Percentiles rank a stretch among this genome's conserved stretches.
Conservation (phyloP, 2,329 filamentous ascomycete species). For the Aspergillus awamori region DNA sequence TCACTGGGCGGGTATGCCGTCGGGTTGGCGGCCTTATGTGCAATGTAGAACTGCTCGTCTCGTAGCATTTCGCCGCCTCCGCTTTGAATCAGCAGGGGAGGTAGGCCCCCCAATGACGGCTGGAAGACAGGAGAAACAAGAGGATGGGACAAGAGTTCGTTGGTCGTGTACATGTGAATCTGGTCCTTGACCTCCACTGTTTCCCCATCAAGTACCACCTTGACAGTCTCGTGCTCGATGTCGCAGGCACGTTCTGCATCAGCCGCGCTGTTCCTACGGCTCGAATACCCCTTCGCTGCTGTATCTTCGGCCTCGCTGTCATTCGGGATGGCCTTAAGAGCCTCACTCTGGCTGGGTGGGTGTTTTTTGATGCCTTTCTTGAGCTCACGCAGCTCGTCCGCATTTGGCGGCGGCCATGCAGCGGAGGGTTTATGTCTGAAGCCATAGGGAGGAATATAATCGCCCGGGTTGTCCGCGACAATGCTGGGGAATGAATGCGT, state of each 20-base stretch:
- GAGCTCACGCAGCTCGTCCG: conserved; percentile 66
- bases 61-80: conserved; percentile 87
- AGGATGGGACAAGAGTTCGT: conserved; percentile 81
- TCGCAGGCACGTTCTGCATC: conserved; percentile 28
- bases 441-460: conserved; percentile 85
- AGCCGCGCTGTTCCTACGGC: conserved; percentile 25
- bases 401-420: conserved; percentile 90
- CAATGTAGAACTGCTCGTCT: conserved; percentile 93
- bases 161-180: conserved; percentile 85
- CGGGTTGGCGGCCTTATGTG: conserved; percentile 91
- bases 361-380: conserved; percentile 52
- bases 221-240: conserved; percentile 19
- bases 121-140: conserved; percentile 88
- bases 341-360: conserved; percentile 29
- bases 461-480: conserved; percentile 68
- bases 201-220: conserved; percentile 69
- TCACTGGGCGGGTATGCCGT: conserved; percentile 71
- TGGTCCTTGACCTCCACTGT: conserved; percentile 80
- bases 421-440: conserved; percentile 88
- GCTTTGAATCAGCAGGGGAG: conserved; percentile 81
- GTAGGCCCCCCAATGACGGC: conserved; percentile 84
- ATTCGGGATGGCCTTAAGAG: conserved; percentile 23
- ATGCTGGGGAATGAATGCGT: conserved; percentile 95
- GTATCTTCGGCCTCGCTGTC: conserved; percentile 32
- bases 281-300: conserved; percentile 35